Conservation (phyloP, 352 stramenopile species). For the Phytophthora pisi region DNA sequence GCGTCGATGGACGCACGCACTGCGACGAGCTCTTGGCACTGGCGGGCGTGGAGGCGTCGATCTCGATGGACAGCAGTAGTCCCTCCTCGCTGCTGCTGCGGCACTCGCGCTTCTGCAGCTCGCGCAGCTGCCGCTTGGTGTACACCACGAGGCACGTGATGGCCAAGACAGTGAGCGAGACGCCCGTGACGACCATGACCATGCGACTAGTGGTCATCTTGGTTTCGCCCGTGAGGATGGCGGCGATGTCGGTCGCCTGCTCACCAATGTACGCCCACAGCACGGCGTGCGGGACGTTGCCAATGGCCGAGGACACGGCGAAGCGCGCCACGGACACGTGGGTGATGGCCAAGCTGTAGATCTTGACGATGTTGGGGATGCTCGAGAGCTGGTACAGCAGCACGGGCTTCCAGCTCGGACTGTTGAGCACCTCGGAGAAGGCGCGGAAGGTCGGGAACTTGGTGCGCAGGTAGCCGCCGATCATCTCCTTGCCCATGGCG, state of each 20-base stretch:
- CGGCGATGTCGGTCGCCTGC: constrained; percentile 71
- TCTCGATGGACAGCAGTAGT: constrained; percentile 41
- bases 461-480: constrained; percentile 63
- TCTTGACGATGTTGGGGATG: constrained; percentile 82
- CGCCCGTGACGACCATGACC: constrained; percentile 47
- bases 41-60: constrained; percentile 21
- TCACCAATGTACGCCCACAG: constrained; percentile 77
- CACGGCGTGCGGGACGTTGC: constrained; percentile 61
- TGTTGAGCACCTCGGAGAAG: constrained; percentile 67
- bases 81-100: constrained; percentile 59
- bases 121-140: constrained; percentile 60
- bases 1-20: constrained; percentile 26
- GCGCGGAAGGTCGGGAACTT: constrained; percentile 77
- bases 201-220: constrained; percentile 54
- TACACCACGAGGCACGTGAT: constrained; percentile 71
- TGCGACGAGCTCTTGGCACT: constrained; percentile 21
- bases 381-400: constrained; percentile 80
- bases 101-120: constrained; percentile 67
- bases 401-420: constrained; percentile 75
- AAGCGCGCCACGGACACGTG: constrained; percentile 64
- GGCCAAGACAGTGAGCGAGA: constrained; percentile 52
- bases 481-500: constrained; percentile 56
- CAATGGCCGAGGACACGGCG: constrained; percentile 57
- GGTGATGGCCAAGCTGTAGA: constrained; percentile 81
- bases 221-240: constrained; percentile 55